Conservation (phyloP, 108 stramenopile species). For the Cyclostephanos tholiformis region DNA sequence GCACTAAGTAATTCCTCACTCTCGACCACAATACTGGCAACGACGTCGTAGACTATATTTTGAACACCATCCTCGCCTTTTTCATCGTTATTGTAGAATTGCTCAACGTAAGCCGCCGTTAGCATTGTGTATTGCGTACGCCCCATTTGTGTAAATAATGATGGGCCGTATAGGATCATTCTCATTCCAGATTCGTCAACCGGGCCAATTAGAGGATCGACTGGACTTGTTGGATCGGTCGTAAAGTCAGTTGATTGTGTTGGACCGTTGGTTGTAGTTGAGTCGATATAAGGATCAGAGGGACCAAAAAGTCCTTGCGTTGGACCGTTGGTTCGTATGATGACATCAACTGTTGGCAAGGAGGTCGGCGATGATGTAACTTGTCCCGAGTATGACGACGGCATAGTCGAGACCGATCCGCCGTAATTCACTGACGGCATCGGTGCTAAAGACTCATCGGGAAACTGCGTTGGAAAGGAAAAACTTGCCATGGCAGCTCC, state of each 20-base stretch:
- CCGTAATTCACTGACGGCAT: too few species aligned
- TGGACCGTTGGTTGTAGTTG: not conserved
- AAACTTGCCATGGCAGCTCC: not conserved
- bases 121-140: conserved; percentile 33
- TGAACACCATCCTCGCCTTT: conserved; percentile 36
- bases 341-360: too few species aligned
- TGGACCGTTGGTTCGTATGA: too few species aligned
- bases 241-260: not conserved
- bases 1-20: not conserved
- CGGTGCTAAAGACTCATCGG: not conserved
- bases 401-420: too few species aligned
- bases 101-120: conserved; percentile 36
- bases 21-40: conserved; percentile 28
- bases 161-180: conserved; percentile 29
- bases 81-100: conserved; percentile 33
- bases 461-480: not conserved
- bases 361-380: too few species aligned
- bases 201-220: conserved; percentile 31
- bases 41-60: conserved; percentile 41
- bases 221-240: conserved; percentile 1
- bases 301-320: too few species aligned
- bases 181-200: conserved; percentile 34
- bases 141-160: conserved; percentile 22
- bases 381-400: too few species aligned
- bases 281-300: not conserved